Percentiles rank a stretch among this genome's conserved stretches.
Conservation (phyloP, 106 monocot genomes). For the Allium cepa region DNA sequence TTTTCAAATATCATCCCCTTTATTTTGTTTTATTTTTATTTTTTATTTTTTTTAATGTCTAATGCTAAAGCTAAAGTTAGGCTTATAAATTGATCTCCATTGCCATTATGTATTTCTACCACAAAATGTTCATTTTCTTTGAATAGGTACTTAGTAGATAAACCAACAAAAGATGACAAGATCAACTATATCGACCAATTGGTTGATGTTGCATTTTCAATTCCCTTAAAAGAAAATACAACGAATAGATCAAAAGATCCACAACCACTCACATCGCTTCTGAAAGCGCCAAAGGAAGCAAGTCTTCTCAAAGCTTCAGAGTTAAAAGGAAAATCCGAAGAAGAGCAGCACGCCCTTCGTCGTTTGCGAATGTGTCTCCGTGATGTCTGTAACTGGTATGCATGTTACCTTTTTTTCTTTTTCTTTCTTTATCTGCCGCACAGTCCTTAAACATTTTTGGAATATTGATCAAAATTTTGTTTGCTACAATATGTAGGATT, state of each 20-base stretch:
- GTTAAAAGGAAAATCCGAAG: slow-evolving; percentile 79
- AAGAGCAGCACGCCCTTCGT: slow-evolving; percentile 90
- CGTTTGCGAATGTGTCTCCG: slow-evolving; percentile 94
- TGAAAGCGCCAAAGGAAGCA: slow-evolving; percentile 69
- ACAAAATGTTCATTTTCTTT: slow-evolving; percentile 8
- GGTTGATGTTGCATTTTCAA: slow-evolving; percentile 55
- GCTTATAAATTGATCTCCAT: too few species aligned
- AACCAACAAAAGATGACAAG: slow-evolving; percentile 59
- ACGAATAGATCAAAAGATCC: slow-evolving; percentile 32
- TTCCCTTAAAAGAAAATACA: slow-evolving; percentile 44
- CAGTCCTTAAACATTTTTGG: neutral
- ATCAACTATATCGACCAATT: slow-evolving; percentile 52
- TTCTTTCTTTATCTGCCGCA: neutral
- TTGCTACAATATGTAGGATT: slow-evolving; percentile 35
- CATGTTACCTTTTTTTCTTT: neutral
- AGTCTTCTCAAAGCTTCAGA: slow-evolving; percentile 75
- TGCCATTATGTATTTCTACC: neutral
- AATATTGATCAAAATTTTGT: slow-evolving; percentile 2
- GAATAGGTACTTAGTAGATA: slow-evolving; percentile 71
- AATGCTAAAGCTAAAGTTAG: too few species aligned
- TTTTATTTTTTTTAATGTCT: too few species aligned
- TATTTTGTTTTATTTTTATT: too few species aligned
- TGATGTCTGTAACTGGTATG: slow-evolving; percentile 93
- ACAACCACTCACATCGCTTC: slow-evolving; percentile 55
- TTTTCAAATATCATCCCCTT: too few species aligned